A percentile compares a stretch with the other conserved stretches of the same genome.
phyloP scores from a whole-genome alignment of 2,329 filamentous ascomycete genomes.

The Thielaviopsis euricoi region DNA sequence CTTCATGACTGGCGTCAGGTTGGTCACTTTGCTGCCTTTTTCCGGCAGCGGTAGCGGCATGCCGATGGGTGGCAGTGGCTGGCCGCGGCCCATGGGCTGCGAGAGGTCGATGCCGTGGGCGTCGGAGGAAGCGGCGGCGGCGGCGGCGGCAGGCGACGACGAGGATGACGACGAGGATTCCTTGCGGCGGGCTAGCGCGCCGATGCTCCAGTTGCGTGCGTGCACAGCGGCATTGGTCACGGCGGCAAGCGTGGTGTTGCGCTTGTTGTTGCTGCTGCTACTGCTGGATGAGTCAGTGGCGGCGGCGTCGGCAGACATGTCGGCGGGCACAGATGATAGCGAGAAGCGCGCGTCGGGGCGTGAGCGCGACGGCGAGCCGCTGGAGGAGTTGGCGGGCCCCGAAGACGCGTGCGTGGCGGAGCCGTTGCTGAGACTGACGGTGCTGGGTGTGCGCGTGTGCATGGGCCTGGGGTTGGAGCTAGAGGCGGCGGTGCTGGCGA shows the following conservation, averaged over 20 bases:
- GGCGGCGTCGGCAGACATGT: too few relatives aligned
- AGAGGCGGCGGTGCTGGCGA: background rate
- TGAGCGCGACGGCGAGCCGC: background rate
- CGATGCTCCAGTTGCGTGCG: slow-evolving; percentile 43
- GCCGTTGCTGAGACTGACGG: background rate
- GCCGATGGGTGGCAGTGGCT: slow-evolving; percentile 67
- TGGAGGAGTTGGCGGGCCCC: background rate
- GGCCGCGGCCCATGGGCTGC: slow-evolving; percentile 68
- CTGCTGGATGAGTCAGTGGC: background rate
- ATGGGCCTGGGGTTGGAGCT: too few relatives aligned
- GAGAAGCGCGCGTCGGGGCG: background rate
- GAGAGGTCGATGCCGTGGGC: slow-evolving; percentile 26
- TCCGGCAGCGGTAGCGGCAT: slow-evolving; percentile 58
- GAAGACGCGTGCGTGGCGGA: background rate
- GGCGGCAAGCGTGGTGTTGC: slow-evolving; percentile 29
- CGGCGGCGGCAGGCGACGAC: background rate
- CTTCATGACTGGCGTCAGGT: slow-evolving; percentile 39
- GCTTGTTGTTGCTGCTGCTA: slow-evolving; percentile 5
- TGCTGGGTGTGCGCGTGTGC: background rate
- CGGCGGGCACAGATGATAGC: too few relatives aligned
- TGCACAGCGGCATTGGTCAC: slow-evolving; percentile 38
- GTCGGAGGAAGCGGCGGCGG: slow-evolving; percentile 12
- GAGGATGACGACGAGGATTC: slow-evolving; percentile 16
- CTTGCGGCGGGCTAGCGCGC: slow-evolving; percentile 35
- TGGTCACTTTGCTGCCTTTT: slow-evolving; percentile 39